phyloP scores from a whole-genome alignment of 2,329 filamentous ascomycete genomes.

The Monilinia polystroma region DNA sequence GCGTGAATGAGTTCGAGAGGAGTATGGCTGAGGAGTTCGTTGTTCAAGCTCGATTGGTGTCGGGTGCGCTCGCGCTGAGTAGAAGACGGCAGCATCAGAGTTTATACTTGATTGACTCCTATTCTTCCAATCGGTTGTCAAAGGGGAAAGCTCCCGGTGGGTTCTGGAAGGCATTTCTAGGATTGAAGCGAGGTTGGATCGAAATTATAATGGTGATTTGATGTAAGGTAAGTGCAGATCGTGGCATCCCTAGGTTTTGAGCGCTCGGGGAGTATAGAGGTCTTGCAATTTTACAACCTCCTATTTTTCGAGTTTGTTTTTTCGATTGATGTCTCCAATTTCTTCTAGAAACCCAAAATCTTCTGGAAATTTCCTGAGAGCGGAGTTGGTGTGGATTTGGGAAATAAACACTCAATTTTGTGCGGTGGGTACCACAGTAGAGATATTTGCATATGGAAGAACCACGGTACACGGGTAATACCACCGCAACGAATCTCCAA shows the following conservation, averaged over 20 bases:
- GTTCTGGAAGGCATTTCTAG: constrained; percentile 29
- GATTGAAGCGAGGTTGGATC: constrained; percentile 18
- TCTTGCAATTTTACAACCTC: constrained; percentile 5
- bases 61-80: constrained; percentile 34
- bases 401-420: constrained; percentile 7
- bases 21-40: constrained; percentile 27
- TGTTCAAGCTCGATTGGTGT: constrained; percentile 26
- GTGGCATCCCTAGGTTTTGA: neutral
- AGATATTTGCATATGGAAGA: constrained; percentile 9
- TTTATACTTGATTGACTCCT: constrained; percentile 34
- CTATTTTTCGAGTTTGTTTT: neutral
- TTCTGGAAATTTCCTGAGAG: neutral
- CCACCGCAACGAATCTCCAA: constrained; percentile 6
- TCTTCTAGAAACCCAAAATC: neutral
- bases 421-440: constrained; percentile 16
- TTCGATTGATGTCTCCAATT: neutral
- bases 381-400: constrained; percentile 9
- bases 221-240: constrained; percentile 7
- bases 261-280: neutral
- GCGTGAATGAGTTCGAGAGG: constrained; percentile 15
- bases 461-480: constrained; percentile 13
- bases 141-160: constrained; percentile 26
- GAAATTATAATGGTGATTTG: constrained; percentile 12
- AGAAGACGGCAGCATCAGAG: constrained; percentile 37
- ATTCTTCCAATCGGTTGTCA: constrained; percentile 34